phyloP scores from a whole-genome alignment of 768 basidiomycete species.

The Calocybe gangraenosa region DNA sequence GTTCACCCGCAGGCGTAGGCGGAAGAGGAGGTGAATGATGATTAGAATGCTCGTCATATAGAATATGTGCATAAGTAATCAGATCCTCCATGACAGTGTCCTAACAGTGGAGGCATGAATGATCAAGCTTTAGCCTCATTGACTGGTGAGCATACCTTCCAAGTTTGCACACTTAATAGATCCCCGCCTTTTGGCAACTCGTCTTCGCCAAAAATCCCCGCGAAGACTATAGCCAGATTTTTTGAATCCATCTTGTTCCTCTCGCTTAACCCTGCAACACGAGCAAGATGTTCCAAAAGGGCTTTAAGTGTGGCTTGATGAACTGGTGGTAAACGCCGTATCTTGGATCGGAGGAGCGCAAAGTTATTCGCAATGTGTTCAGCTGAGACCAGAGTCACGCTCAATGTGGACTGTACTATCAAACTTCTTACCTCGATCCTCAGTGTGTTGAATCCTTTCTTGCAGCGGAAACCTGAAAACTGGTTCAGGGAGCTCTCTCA shows the following conservation, averaged over 20 bases:
- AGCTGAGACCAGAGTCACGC: constrained; percentile 34
- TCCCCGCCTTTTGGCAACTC: constrained; percentile 78
- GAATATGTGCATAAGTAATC: constrained; percentile 59
- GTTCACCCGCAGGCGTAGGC: constrained; percentile 65
- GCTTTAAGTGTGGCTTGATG: constrained; percentile 84
- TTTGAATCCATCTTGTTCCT: constrained; percentile 94
- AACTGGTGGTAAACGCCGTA: constrained; percentile 75
- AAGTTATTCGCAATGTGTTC: constrained; percentile 72
- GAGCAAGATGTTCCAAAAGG: constrained; percentile 77
- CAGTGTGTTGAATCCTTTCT: constrained; percentile 79
- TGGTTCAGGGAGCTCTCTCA: constrained; percentile 87
- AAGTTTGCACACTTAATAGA: constrained; percentile 67
- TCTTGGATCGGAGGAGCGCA: constrained; percentile 77
- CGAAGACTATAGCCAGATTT: constrained; percentile 90
- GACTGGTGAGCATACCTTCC: constrained; percentile 49
- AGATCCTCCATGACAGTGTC: constrained; percentile 79
- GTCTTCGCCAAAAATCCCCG: constrained; percentile 87
- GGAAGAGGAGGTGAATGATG: constrained; percentile 67
- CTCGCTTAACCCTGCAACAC: constrained; percentile 59
- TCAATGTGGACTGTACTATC: background rate
- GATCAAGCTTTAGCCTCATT: too few species aligned
- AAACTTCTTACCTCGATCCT: constrained; percentile 56
- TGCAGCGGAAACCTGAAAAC: constrained; percentile 77
- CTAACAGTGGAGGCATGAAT: constrained; percentile 14
- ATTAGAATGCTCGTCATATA: constrained; percentile 60